Conservation (phyloP, 495 filamentous ascomycete genomes). For the Podospora conica region DNA sequence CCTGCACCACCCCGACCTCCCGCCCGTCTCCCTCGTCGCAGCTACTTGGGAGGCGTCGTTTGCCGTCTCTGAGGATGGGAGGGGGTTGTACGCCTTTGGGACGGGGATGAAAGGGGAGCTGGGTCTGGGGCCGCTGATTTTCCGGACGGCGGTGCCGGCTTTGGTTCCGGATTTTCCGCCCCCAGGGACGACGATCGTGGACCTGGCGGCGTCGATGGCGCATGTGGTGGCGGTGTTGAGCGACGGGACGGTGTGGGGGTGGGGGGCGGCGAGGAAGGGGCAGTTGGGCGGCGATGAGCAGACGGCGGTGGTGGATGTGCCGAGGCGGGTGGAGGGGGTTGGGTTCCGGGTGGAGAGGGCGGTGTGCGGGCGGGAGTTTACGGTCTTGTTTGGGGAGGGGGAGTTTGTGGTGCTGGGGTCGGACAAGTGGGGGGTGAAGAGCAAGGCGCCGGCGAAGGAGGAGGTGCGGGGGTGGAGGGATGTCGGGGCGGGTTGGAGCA, state of each 20-base stretch:
- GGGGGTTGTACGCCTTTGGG: conserved; percentile 55
- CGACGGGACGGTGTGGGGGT: conserved; percentile 76
- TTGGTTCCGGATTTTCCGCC: conserved; percentile 58
- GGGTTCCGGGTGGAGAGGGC: conserved; percentile 52
- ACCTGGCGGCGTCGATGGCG: conserved; percentile 64
- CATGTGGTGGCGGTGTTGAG: conserved; percentile 69
- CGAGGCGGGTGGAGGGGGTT: conserved; percentile 52
- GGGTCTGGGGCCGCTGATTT: conserved; percentile 47
- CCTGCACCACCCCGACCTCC: conserved; percentile 10
- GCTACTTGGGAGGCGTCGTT: conserved; percentile 74
- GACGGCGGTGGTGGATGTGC: conserved; percentile 47
- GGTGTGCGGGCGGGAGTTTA: conserved; percentile 78
- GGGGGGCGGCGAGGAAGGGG: conserved; percentile 80
- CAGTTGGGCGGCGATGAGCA: conserved; percentile 57
- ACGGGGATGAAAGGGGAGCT: conserved; percentile 64
- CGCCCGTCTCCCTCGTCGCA: conserved; percentile 37
- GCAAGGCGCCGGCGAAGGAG: conserved; percentile 33
- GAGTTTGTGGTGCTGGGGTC: conserved; percentile 58
- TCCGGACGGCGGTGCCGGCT: conserved; percentile 21
- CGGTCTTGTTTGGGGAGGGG: conserved; percentile 59
- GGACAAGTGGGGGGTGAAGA: conserved; percentile 60
- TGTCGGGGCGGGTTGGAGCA: conserved; percentile 74
- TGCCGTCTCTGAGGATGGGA: conserved; percentile 44
- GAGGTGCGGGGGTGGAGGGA: conserved; percentile 44
- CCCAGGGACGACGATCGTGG: conserved; percentile 39